These are phyloP conservation scores for Sugiyamaella novakii DNA, from an alignment of 1,139 yeast species.

Conservation along the genomic window DNA sequence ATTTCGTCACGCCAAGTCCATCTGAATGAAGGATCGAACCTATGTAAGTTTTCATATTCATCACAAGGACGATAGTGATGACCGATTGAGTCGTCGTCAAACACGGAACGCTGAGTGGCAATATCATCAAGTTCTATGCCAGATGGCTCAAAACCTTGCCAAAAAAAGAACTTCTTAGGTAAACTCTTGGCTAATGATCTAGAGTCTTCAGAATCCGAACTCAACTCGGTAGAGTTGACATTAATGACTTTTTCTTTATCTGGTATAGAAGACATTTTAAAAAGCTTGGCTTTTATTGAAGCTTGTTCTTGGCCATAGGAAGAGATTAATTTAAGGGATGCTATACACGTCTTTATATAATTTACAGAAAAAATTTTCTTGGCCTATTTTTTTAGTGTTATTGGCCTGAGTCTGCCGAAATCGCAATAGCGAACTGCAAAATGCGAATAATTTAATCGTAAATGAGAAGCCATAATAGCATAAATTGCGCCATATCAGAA, in stretches of 20 bases:
- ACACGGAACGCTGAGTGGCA: conserved; percentile 27
- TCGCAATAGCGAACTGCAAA: too few relatives aligned
- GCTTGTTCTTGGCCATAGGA: neutral
- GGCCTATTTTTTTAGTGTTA: too few relatives aligned
- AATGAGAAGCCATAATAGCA: too few relatives aligned
- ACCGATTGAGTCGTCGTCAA: conserved; percentile 48
- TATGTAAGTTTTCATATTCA: conserved; percentile 51
- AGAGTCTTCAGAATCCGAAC: conserved; percentile 1
- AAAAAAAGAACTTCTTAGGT: conserved; percentile 13
- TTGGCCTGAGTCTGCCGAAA: too few relatives aligned
- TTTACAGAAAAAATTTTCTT: too few relatives aligned
- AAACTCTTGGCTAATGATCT: conserved; percentile 1
- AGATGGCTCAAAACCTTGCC: conserved; percentile 13
- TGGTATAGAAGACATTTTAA: conserved; percentile 1
- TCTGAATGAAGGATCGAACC: conserved; percentile 50
- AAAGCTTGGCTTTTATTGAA: neutral
- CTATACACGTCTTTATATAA: neutral
- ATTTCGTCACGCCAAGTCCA: conserved; percentile 54
- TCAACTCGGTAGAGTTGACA: conserved; percentile 4
- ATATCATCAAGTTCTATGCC: conserved; percentile 23
- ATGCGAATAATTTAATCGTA: too few relatives aligned
- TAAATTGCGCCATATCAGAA: conserved; percentile 3
- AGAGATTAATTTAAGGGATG: too few relatives aligned
- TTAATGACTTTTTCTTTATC: conserved; percentile 2
- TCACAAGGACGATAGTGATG: conserved; percentile 47